phyloP scores from a whole-genome alignment of 768 basidiomycete genomes.

The Phlebiopsis gigantea region DNA sequence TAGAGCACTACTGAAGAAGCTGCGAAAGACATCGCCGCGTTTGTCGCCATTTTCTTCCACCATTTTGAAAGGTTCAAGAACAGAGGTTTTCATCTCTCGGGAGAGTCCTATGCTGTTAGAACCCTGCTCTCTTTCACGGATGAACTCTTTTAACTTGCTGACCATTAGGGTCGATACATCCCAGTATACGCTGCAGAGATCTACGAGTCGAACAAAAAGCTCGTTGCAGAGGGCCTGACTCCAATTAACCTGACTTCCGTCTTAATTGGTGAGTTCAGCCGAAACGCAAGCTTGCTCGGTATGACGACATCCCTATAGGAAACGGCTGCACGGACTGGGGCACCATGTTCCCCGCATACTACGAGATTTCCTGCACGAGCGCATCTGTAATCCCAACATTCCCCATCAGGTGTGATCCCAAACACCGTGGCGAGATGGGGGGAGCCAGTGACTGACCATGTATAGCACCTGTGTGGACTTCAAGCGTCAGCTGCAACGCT shows the following conservation, averaged over 20 bases:
- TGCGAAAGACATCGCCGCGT: constrained; percentile 61
- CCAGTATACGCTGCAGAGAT: constrained; percentile 44
- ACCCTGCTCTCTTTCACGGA: constrained; percentile 20
- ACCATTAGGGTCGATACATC: constrained; percentile 41
- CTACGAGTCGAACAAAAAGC: constrained; percentile 40
- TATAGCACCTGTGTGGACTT: constrained; percentile 11
- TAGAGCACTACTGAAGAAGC: constrained; percentile 61
- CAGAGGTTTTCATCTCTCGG: constrained; percentile 35
- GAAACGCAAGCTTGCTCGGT: background rate
- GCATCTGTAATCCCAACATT: constrained; percentile 32
- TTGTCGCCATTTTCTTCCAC: constrained; percentile 66
- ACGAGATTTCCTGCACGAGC: constrained; percentile 44
- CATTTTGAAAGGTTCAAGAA: constrained; percentile 65
- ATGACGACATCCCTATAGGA: constrained; percentile 12
- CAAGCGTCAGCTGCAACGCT: constrained; percentile 41
- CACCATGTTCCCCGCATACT: constrained; percentile 24
- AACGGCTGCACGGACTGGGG: constrained; percentile 13
- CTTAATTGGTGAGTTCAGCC: constrained; percentile 36
- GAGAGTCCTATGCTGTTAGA: constrained; percentile 46
- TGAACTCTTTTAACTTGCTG: constrained; percentile 25
- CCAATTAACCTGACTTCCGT: constrained; percentile 45
- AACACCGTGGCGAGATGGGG: background rate
- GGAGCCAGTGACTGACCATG: background rate
- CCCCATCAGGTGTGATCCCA: constrained; percentile 34
- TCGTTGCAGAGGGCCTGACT: constrained; percentile 38